These are phyloP conservation scores for Chenopodium suecicum DNA, from an alignment of 148 eudicot genomes.

Conservation along the genomic window DNA sequence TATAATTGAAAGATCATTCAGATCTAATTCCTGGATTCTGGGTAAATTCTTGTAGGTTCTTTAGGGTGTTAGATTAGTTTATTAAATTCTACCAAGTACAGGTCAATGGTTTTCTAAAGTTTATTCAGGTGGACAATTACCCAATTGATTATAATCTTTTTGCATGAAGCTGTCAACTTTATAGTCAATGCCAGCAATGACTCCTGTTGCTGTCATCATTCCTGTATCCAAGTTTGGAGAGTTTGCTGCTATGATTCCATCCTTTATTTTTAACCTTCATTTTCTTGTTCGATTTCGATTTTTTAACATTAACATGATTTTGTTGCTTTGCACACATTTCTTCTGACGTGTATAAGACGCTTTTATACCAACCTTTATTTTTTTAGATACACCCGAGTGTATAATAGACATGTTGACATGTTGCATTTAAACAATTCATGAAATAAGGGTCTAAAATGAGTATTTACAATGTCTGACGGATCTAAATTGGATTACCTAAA, in stretches of 20 bases:
- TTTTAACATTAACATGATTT: background rate
- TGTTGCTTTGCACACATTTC: background rate
- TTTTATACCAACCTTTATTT: too few relatives aligned
- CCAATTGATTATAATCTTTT: slow-evolving; percentile 14
- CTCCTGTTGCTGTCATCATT: slow-evolving; percentile 34
- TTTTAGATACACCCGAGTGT: too few relatives aligned
- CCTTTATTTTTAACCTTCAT: background rate
- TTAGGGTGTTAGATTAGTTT: slow-evolving; percentile 26
- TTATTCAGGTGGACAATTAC: background rate
- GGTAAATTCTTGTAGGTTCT: slow-evolving; percentile 29
- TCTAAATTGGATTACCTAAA: background rate
- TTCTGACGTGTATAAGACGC: too few relatives aligned
- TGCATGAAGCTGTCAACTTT: slow-evolving; percentile 32
- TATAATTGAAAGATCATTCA: slow-evolving; percentile 10
- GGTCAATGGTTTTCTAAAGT: slow-evolving; percentile 18
- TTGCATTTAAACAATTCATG: background rate
- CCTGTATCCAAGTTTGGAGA: slow-evolving; percentile 18
- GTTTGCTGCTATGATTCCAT: background rate
- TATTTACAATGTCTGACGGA: too few relatives aligned
- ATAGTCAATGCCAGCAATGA: slow-evolving; percentile 24
- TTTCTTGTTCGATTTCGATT: background rate
- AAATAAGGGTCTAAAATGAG: too few relatives aligned
- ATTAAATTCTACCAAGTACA: slow-evolving; percentile 26
- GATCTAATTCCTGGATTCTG: slow-evolving; percentile 34
- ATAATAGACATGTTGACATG: background rate